Conservation (phyloP, 148 eudicot species). For the Chenopodium formosanum region DNA sequence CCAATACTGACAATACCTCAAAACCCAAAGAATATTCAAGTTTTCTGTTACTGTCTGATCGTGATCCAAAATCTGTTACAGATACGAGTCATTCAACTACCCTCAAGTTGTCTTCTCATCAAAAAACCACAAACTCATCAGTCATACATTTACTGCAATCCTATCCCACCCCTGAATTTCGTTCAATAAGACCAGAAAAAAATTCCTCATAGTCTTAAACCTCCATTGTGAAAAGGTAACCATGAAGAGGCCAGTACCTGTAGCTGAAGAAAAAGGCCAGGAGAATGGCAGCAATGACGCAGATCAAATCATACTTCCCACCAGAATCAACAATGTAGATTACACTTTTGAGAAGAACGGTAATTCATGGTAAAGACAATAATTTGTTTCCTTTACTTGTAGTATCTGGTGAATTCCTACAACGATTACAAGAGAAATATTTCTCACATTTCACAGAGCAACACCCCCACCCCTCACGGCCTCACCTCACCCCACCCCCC, state of each 20-base stretch:
- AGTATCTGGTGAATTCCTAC: no score
- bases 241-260: conserved; percentile 22
- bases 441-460: no score
- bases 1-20: neutral
- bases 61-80: conserved; percentile 6
- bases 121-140: conserved; percentile 27
- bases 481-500: neutral
- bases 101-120: conserved; percentile 15
- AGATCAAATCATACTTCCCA: conserved; percentile 32
- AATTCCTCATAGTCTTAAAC: neutral
- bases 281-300: conserved; percentile 27
- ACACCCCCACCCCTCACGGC: neutral
- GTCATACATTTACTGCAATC: conserved; percentile 20
- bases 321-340: conserved; percentile 19
- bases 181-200: conserved; percentile 11
- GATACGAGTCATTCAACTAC: conserved; percentile 20
- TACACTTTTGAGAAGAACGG: conserved; percentile 48
- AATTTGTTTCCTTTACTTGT: neutral
- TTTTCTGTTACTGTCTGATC: conserved; percentile 8
- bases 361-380: conserved; percentile 43
- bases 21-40: neutral
- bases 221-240: neutral
- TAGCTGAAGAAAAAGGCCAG: conserved; percentile 23
- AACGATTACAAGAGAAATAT: no score
- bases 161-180: conserved; percentile 23